Evolutionary conservation across 257 asterid species (phyloP), one percentile per base, ranked within the genome.

Genomic region (Ehretia macrophylla): DNA sequence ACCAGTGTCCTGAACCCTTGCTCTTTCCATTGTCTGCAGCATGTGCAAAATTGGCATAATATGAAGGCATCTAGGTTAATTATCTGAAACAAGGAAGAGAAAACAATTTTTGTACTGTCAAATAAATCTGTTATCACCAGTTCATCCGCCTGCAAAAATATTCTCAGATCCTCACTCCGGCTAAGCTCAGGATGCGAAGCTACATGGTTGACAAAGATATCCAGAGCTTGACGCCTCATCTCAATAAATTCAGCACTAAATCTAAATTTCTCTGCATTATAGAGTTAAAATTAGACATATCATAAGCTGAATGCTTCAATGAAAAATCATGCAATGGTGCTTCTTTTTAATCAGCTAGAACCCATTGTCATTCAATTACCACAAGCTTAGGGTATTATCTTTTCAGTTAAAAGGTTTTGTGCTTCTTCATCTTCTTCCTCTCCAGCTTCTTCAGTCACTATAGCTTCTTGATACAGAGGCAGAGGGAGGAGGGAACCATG

Each of bases 171-270:
- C 32, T 88, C 97, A 69, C 95, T 88, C 62, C 77, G 85, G 71
- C 65, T 83, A 75, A 92, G 99, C 75, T 81, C 87, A 46, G 72
- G 85, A 79, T 88, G 99, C 55, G 90, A 80, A 64, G 99, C 97
- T 67, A 88, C 75, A 55, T 96, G 82, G 77, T 92, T 88, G 75
- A 92, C 80, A 77, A 92, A 92, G 49, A 88, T 69, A 76, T 88
- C 89, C 71, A 92, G 59, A 17, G 96, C 97, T 79, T 83, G 95
- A 60, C 99, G 93, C 83, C 99, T 82, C 97, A 86, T 88, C 69
- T 89, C 97, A 71, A 89, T 89, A 78, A 89, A 89, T 65, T 89
- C 97, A 32, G 99, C 93, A 77, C 80, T 86, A 73, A 86, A 89
- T 75, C 95, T 79, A 74, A 84, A 89, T 70, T 89, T 89, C 77